Conservation (phyloP, 192 early-diverging fungal species). For the Dimargaris cristalligena region DNA sequence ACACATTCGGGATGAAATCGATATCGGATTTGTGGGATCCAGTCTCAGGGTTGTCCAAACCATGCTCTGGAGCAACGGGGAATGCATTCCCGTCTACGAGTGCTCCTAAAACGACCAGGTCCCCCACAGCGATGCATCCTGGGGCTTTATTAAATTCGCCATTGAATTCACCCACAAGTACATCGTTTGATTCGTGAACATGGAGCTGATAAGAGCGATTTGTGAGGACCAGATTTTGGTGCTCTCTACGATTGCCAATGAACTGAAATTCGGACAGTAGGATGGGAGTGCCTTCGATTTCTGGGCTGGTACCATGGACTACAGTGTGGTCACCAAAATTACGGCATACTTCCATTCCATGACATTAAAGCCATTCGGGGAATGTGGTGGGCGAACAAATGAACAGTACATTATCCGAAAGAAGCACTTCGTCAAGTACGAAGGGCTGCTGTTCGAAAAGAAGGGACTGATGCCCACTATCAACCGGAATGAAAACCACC, state of each 20-base stretch:
- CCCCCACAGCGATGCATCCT: slow-evolving; percentile 20
- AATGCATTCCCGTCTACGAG: slow-evolving; percentile 17
- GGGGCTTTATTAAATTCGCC: slow-evolving; percentile 32
- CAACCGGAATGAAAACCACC: background rate
- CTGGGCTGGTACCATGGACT: slow-evolving; percentile 27
- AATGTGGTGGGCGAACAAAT: background rate
- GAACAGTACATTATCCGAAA: background rate
- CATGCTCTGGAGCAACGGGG: slow-evolving; percentile 31
- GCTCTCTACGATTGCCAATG: slow-evolving; percentile 16
- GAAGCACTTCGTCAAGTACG: background rate
- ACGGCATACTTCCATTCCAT: background rate
- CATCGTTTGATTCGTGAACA: slow-evolving; percentile 40
- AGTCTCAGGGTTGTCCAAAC: slow-evolving; percentile 24
- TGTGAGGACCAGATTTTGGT: slow-evolving; percentile 13
- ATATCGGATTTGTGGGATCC: slow-evolving; percentile 42
- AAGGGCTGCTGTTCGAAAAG: background rate
- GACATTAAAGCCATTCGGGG: background rate
- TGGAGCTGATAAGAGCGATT: slow-evolving; percentile 25
- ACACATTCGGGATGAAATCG: slow-evolving; percentile 34
- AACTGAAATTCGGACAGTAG: slow-evolving; percentile 23
- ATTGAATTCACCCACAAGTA: slow-evolving; percentile 35
- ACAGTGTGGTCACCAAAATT: background rate
- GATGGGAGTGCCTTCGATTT: slow-evolving; percentile 21
- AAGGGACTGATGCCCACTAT: background rate
- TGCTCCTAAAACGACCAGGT: slow-evolving; percentile 15